A percentile compares a stretch with the other conserved stretches of the same genome.
phyloP scores from a whole-genome alignment of 2,329 filamentous ascomycete species.

The Xylaria sp. region DNA sequence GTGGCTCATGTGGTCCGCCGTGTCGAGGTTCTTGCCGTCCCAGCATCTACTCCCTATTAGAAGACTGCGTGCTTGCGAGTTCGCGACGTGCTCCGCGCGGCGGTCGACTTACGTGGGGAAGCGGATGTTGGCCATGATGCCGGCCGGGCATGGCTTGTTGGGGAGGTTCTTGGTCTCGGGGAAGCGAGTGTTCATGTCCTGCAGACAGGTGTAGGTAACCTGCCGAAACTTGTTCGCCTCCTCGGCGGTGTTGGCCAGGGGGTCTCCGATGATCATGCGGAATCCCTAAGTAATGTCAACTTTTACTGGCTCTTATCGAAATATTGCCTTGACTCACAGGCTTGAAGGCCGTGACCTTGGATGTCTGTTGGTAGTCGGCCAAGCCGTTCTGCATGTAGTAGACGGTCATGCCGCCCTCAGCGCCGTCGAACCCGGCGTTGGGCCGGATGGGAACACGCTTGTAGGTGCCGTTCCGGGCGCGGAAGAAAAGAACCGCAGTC shows the following conservation, averaged over 20 bases:
- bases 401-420: slow-evolving; percentile 46
- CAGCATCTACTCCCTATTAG: slow-evolving; percentile 41
- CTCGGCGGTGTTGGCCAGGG: slow-evolving; percentile 38
- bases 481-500: slow-evolving; percentile 36
- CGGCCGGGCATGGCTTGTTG: slow-evolving; percentile 42
- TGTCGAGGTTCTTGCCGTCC: slow-evolving; percentile 49
- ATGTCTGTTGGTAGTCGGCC: slow-evolving; percentile 38
- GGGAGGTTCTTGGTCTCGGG: slow-evolving; percentile 45
- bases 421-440: slow-evolving; percentile 34
- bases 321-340: slow-evolving; percentile 27
- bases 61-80: slow-evolving; percentile 42
- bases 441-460: slow-evolving; percentile 35
- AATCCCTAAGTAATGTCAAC: slow-evolving; percentile 40
- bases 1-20: slow-evolving; percentile 45
- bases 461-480: slow-evolving; percentile 33
- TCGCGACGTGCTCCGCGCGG: background rate
- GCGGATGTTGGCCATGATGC: slow-evolving; percentile 48
- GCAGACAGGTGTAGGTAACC: slow-evolving; percentile 48
- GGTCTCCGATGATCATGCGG: slow-evolving; percentile 48
- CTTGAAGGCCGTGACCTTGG: slow-evolving; percentile 48
- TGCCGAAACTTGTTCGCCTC: slow-evolving; percentile 44
- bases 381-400: slow-evolving; percentile 45
- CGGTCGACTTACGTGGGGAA: slow-evolving; percentile 51
- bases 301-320: slow-evolving; percentile 12
- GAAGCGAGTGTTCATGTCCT: slow-evolving; percentile 41